Evolutionary conservation across 139 green algal species (phyloP).

Genomic region (Micractinium sp.): DNA sequence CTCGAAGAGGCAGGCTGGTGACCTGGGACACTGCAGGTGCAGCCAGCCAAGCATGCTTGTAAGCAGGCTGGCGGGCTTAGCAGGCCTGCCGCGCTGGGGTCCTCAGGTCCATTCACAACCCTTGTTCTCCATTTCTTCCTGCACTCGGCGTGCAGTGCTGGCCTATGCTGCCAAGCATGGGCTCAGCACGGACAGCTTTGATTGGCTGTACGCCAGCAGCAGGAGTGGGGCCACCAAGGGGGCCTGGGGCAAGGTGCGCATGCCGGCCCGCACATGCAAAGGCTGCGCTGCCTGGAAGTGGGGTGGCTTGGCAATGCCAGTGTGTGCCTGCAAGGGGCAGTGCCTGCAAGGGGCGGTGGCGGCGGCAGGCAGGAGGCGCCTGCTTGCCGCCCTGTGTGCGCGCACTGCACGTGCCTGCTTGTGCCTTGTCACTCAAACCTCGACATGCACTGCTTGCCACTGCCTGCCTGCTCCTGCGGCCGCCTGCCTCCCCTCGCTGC

Average conservation of each 20-base stretch:
- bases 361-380: no score
- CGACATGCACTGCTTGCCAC: background rate
- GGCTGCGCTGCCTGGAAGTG: no score
- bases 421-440: background rate
- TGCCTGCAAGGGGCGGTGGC: background rate
- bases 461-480: no score
- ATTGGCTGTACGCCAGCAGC: slow-evolving; percentile 49
- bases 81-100: background rate
- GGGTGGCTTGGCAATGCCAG: no score
- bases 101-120: background rate
- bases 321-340: background rate
- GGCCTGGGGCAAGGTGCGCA: slow-evolving; percentile 20
- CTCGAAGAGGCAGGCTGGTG: no score
- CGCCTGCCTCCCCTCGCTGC: background rate
- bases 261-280: background rate
- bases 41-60: no score
- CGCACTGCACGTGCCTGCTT: background rate
- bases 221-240: slow-evolving; percentile 30
- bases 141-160: background rate
- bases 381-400: no score
- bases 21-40: no score
- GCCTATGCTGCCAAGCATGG: slow-evolving; percentile 43
- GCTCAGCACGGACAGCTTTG: slow-evolving; percentile 30
- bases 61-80: no score
- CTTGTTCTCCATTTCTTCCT: background rate